Percentiles rank a stretch among this genome's conserved stretches.
phyloP scores from a whole-genome alignment of 1,139 yeast species.

The Hemisphaericaspora lyxosophila region DNA sequence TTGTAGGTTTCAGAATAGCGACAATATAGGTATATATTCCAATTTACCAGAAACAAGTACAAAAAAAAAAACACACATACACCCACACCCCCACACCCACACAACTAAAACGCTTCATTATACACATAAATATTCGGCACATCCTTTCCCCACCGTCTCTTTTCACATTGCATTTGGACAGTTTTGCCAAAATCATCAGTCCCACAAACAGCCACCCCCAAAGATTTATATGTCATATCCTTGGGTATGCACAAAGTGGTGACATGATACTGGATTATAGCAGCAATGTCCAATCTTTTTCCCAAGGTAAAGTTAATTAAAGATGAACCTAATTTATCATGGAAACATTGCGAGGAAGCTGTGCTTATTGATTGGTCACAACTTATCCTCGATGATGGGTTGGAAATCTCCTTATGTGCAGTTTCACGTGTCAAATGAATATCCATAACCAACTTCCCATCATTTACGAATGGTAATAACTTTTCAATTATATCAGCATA shows the following conservation, averaged over 20 bases:
- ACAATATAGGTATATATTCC: too few relatives aligned
- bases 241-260: constrained; percentile 5
- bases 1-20: too few relatives aligned
- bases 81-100: too few relatives aligned
- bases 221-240: constrained; percentile 18
- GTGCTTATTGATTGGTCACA: neutral
- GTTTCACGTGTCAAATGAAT: constrained; percentile 17
- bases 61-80: too few relatives aligned
- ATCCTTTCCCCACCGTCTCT: constrained; percentile 23
- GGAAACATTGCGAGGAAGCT: neutral
- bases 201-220: constrained; percentile 43
- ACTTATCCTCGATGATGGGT: neutral
- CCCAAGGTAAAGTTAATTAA: constrained; percentile 1
- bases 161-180: constrained; percentile 28
- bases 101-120: constrained; percentile 26
- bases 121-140: constrained; percentile 38
- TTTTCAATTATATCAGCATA: constrained; percentile 34
- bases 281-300: neutral
- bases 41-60: too few relatives aligned
- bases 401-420: neutral
- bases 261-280: constrained; percentile 1
- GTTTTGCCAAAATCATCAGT: constrained; percentile 26
- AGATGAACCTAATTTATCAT: neutral
- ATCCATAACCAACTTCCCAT: constrained; percentile 23
- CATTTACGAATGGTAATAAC: constrained; percentile 23